Evolutionary conservation across 768 basidiomycete species (phyloP), one percentile per base, ranked within the genome.

Genomic region (Clitopilus hobsonii): DNA sequence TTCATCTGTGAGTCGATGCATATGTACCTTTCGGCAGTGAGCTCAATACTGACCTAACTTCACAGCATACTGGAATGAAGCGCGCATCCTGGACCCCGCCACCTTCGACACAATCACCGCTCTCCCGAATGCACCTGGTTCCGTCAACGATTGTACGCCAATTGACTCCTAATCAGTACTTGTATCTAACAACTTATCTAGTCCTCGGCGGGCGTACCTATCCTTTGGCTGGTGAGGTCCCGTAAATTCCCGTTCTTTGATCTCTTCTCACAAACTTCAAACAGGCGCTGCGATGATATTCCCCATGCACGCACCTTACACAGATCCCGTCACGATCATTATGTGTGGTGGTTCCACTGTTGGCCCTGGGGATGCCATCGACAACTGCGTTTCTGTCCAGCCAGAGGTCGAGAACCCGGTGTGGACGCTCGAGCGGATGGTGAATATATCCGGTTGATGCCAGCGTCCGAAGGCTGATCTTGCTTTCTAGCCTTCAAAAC

Each of bases 61-160:
- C n/a, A n/a, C n/a, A 89, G 88, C 76, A 0, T 91, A 91, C 63
- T 91, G 84, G 71, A 91, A 92, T 58, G 86, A 91, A 67, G 90
- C 89, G 0, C 83, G 89, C 14, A 81, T 91, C 56, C 71, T 91
- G 24, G 79, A 91, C 55, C 83, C 86, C 0, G 71, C 65, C 10
- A 87, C 80, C 1, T 89, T 91, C 58, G 68, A 74, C 20, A 91
- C 89, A 0, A 66, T 83, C 53, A 68, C 68, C 5, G 68, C 71
- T 6, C 67, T 91, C 5, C 90, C 90, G 14, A 89, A 89, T 60
- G 83, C 88, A 58, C 89, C 90, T 0, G 89, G 85, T 0, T 75
- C 84, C 0, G 90, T 91, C 47, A 84, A 82, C 56, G 81, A 86
- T 61, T 84, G 79, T 80, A 36, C 13, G 32, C 10, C 58, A 58